Base-by-base conservation (phyloP, 2,329 filamentous ascomycete species). In the Fusarium verrucosum region DNA sequence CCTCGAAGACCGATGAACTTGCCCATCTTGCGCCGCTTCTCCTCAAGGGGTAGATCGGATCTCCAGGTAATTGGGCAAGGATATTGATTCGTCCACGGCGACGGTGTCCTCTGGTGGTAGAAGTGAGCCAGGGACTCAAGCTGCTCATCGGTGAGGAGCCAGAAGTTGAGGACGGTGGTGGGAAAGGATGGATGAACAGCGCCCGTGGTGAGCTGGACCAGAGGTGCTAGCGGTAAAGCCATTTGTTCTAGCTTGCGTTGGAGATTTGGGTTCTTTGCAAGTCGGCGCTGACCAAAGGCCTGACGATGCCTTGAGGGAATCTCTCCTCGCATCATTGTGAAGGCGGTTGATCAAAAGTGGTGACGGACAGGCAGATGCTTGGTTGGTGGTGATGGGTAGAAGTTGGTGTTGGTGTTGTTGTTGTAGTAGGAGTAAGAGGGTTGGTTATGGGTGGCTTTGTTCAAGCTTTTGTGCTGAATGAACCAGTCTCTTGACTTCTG, bases 1-100 rank as follows among this genome's bases (percentile, higher is more conserved):
- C 88, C 89, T 46, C 86, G 78, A 54, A 93, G 78, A 13, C 90
- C 90, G 72, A 92, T 92, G 67, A 93, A 93, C 67, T 85, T 81
- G 41, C 90, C 90, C 72, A 92, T 86, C 77, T 88, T 87, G 62
- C 89, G 80, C 62, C 90, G 82, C 81, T 93, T 93, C 73, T 93
- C 83, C 74, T 88, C 85, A 23, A 88, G 74, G 4, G 80, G 76
- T 58, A 87, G 74, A 58, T 81, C 77, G 7, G 76, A 75, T 3
- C 76, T 74, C 90, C 89, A 92, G 50, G 80, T 76, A 72, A 93
- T 84, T n/a, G 85, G 87, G 66, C 86, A 87, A 0, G 90, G 90
- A 74, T 93, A 93, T 59, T 84, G 80, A 45, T 74, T 66, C 4
- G 83, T 83, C 79, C 81, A 86, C n/a, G 74, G 72, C 57, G 79